A percentile compares a stretch with the other conserved stretches of the same genome.
Conservation (phyloP, 331 rosid genomes). For the Quercus tomentella region DNA sequence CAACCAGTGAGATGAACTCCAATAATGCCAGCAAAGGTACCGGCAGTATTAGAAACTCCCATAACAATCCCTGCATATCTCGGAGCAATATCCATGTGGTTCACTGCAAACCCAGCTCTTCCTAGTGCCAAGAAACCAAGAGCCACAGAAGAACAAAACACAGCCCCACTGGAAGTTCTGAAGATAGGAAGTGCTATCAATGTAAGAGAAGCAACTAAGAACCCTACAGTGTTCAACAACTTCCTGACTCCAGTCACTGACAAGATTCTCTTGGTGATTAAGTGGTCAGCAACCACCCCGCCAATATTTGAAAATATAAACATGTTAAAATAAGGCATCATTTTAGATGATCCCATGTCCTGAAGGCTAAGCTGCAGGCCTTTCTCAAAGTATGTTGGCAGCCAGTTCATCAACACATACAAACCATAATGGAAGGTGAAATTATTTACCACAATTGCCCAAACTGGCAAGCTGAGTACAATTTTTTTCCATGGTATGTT, state of each 20-base stretch:
- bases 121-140: conserved; percentile 97
- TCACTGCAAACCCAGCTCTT: conserved; percentile 96
- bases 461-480: conserved; percentile 73
- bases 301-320: conserved; percentile 86
- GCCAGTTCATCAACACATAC: conserved; percentile 93
- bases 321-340: conserved; percentile 92
- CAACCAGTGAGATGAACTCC: conserved; percentile 86
- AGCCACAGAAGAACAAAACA: conserved; percentile 89
- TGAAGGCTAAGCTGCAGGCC: conserved; percentile 88
- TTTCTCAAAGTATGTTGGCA: conserved; percentile 84
- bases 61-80: conserved; percentile 94
- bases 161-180: conserved; percentile 85
- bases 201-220: conserved; percentile 79
- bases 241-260: conserved; percentile 77
- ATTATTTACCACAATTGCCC: conserved; percentile 97
- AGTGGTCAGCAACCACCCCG: conserved; percentile 73
- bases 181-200: conserved; percentile 71
- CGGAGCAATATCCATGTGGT: conserved; percentile 97
- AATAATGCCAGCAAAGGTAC: conserved; percentile 86
- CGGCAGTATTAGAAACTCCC: conserved; percentile 98
- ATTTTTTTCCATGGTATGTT: conserved; percentile 78
- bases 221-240: conserved; percentile 79
- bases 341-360: conserved; percentile 90
- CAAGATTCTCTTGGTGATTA: conserved; percentile 60
- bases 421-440: conserved; percentile 93